A percentile compares a stretch with the other conserved stretches of the same genome.
These are phyloP conservation scores for Drosera capensis DNA, from an alignment of 148 eudicot species.

Conservation along the genomic window DNA sequence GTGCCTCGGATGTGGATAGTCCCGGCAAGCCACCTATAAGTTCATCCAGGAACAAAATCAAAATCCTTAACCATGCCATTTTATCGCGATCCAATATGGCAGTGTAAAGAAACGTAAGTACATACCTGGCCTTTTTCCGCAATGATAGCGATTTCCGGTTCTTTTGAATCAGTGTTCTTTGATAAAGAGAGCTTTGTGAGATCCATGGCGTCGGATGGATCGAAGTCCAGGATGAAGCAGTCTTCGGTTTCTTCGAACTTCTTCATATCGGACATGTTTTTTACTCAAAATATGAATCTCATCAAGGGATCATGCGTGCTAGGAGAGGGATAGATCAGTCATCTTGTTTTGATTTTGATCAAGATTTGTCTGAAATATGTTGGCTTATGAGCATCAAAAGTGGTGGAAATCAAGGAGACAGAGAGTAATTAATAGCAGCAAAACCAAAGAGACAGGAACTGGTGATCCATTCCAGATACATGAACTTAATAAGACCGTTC, in stretches of 20 bases:
- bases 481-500: too few relatives aligned
- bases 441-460: too few relatives aligned
- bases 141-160: too few relatives aligned
- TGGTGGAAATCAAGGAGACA: too few relatives aligned
- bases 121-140: conserved; percentile 47
- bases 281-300: conserved; percentile 20
- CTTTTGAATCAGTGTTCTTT: too few relatives aligned
- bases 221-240: conserved; percentile 55
- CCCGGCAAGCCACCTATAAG: conserved; percentile 54
- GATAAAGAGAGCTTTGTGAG: conserved; percentile 5
- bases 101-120: conserved; percentile 2
- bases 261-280: conserved; percentile 15
- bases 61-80: conserved; percentile 16
- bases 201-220: conserved; percentile 15
- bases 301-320: background rate
- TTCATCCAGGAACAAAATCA: too few relatives aligned
- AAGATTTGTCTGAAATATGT: too few relatives aligned
- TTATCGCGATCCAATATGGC: conserved; percentile 2
- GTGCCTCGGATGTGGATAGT: conserved; percentile 63
- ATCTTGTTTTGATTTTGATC: too few relatives aligned
- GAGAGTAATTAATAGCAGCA: too few relatives aligned
- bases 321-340: too few relatives aligned
- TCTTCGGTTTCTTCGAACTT: conserved; percentile 39
- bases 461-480: too few relatives aligned
- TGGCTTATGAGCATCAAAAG: too few relatives aligned